These are phyloP conservation scores for Xylaria sp. DNA, from an alignment of 2,329 filamentous ascomycete species.

Conservation along the genomic window DNA sequence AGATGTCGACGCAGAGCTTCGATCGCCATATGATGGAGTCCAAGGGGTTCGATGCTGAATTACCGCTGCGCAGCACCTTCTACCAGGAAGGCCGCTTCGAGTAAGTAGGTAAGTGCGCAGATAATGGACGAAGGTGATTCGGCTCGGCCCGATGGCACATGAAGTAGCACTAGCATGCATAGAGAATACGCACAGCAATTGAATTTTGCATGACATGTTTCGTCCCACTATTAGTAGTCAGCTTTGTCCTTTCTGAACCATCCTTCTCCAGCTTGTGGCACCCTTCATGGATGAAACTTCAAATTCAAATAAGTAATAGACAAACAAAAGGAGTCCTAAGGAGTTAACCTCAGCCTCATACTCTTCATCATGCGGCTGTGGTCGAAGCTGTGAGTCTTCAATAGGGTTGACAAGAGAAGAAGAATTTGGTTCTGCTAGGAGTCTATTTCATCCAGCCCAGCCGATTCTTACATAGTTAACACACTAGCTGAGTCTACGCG, in stretches of 20 bases:
- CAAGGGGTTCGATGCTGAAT: slow-evolving; percentile 43
- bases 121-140: no score
- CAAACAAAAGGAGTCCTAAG: no score
- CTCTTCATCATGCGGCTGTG: not conserved
- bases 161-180: not conserved
- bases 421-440: not conserved
- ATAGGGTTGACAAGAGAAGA: not conserved
- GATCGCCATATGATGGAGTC: slow-evolving; percentile 50
- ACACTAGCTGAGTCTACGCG: not conserved
- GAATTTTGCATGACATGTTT: not conserved
- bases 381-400: not conserved
- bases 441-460: not conserved
- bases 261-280: not conserved
- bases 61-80: slow-evolving; percentile 44
- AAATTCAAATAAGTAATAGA: no score
- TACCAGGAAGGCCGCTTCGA: slow-evolving; percentile 33
- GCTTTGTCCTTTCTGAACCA: not conserved
- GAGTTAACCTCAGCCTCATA: not conserved
- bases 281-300: no score
- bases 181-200: not conserved
- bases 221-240: not conserved
- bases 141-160: not conserved
- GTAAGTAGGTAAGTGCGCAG: slow-evolving; percentile 26
- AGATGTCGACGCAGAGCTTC: slow-evolving; percentile 51
- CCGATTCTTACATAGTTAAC: not conserved